Conservation (phyloP, 2,329 filamentous ascomycete genomes). For the Colletotrichum aenigma region DNA sequence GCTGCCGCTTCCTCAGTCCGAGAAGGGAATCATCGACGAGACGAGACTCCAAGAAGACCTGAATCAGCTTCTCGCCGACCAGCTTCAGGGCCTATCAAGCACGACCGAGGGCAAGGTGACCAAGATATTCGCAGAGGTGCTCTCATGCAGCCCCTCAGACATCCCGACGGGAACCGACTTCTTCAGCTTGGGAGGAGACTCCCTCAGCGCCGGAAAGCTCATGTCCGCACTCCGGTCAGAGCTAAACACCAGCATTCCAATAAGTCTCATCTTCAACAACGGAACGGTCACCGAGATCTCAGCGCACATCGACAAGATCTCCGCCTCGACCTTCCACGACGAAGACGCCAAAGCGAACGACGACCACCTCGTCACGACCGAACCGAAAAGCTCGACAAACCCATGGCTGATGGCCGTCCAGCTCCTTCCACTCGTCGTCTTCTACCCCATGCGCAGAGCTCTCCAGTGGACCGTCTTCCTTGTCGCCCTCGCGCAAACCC, state of each 20-base stretch:
- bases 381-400: slow-evolving; percentile 53
- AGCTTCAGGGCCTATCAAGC: slow-evolving; percentile 25
- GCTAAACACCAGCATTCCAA: slow-evolving; percentile 52
- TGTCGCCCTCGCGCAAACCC: slow-evolving; percentile 45
- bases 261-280: slow-evolving; percentile 55
- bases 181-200: slow-evolving; percentile 58
- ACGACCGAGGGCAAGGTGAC: slow-evolving; percentile 42
- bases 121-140: slow-evolving; percentile 48
- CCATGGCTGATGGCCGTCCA: slow-evolving; percentile 53
- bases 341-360: background rate
- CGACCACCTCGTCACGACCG: slow-evolving; percentile 31
- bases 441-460: slow-evolving; percentile 56
- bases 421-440: slow-evolving; percentile 50
- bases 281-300: slow-evolving; percentile 47
- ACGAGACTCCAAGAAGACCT: slow-evolving; percentile 37
- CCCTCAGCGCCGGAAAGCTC: slow-evolving; percentile 55
- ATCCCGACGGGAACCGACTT: slow-evolving; percentile 49
- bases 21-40: slow-evolving; percentile 35
- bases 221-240: slow-evolving; percentile 54
- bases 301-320: slow-evolving; percentile 35
- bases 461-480: slow-evolving; percentile 59
- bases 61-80: background rate
- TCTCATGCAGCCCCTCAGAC: slow-evolving; percentile 42
- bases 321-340: slow-evolving; percentile 5
- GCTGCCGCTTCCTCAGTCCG: slow-evolving; percentile 36